Evolutionary conservation across 2,329 filamentous ascomycete species (phyloP).

Genomic region (Botrytis elliptica): DNA sequence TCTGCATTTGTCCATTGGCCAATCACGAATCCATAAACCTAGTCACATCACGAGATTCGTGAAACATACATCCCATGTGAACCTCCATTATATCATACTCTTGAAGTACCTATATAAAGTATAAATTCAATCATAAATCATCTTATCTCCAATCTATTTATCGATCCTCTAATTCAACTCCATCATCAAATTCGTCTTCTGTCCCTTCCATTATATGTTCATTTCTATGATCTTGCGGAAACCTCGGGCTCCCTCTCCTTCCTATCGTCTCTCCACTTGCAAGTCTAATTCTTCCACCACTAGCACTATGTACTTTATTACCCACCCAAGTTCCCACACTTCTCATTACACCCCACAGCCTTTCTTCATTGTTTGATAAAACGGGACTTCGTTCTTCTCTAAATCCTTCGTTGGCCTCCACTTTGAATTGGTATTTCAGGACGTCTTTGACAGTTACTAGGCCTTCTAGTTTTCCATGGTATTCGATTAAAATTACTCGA

Average conservation of each 20-base stretch:
- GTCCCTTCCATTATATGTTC: slow-evolving; percentile 51
- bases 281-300: slow-evolving; percentile 58
- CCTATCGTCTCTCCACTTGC: slow-evolving; percentile 34
- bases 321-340: slow-evolving; percentile 58
- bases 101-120: not conserved
- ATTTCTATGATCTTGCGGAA: slow-evolving; percentile 26
- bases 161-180: slow-evolving; percentile 44
- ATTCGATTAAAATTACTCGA: slow-evolving; percentile 87
- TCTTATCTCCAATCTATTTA: slow-evolving; percentile 9
- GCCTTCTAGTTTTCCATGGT: slow-evolving; percentile 78
- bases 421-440: slow-evolving; percentile 95
- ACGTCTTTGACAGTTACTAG: slow-evolving; percentile 97
- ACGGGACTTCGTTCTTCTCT: slow-evolving; percentile 49
- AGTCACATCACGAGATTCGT: too few relatives aligned
- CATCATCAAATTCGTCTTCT: slow-evolving; percentile 49
- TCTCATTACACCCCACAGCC: slow-evolving; percentile 60
- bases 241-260: slow-evolving; percentile 37
- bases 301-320: slow-evolving; percentile 51
- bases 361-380: slow-evolving; percentile 60
- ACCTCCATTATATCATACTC: not conserved
- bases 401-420: slow-evolving; percentile 78
- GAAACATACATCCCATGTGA: not conserved
- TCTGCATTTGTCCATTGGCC: not conserved
- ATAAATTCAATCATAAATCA: slow-evolving; percentile 2
- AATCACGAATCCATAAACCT: not conserved